phyloP scores from a whole-genome alignment of 176 grass and related monocot species.

The Zoysia pacifica region DNA sequence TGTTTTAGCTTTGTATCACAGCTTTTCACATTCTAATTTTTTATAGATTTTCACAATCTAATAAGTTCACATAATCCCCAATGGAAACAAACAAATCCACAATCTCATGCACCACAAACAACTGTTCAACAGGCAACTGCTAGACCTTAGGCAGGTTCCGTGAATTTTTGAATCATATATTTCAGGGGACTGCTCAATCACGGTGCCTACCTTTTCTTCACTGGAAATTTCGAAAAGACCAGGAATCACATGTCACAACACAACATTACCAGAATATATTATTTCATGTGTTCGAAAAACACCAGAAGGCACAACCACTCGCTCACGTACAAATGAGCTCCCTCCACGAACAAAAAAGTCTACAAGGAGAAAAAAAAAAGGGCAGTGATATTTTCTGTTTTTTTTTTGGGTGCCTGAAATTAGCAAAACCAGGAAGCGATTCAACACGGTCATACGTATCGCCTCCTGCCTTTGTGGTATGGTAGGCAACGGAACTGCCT shows the following conservation, averaged over 20 bases:
- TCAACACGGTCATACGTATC: slow-evolving; percentile 5
- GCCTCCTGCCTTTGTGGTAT: slow-evolving; percentile 3
- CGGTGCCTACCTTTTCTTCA: background rate
- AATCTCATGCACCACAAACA: background rate
- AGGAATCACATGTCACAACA: background rate
- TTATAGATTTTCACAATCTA: too few relatives aligned
- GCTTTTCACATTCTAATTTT: too few relatives aligned
- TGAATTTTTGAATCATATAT: too few relatives aligned
- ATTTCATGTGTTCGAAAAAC: background rate
- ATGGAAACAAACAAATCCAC: too few relatives aligned
- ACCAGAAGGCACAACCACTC: background rate
- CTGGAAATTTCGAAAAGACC: background rate
- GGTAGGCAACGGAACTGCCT: slow-evolving; percentile 5
- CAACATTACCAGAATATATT: background rate
- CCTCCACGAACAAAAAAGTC: slow-evolving; percentile 15
- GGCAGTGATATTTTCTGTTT: slow-evolving; percentile 19
- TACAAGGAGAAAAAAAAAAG: slow-evolving; percentile 23
- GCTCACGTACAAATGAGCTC: slow-evolving; percentile 30
- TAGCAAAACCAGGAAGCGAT: slow-evolving; percentile 8
- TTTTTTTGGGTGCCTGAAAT: slow-evolving; percentile 17
- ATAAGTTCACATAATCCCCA: too few relatives aligned
- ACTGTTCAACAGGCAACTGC: background rate
- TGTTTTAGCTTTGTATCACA: too few relatives aligned
- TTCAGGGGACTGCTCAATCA: background rate
- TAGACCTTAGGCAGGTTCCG: background rate